Evolutionary conservation across 2,329 filamentous ascomycete species (phyloP), one percentile per base, ranked within the genome.

Genomic region (Neobulgaria alba): DNA sequence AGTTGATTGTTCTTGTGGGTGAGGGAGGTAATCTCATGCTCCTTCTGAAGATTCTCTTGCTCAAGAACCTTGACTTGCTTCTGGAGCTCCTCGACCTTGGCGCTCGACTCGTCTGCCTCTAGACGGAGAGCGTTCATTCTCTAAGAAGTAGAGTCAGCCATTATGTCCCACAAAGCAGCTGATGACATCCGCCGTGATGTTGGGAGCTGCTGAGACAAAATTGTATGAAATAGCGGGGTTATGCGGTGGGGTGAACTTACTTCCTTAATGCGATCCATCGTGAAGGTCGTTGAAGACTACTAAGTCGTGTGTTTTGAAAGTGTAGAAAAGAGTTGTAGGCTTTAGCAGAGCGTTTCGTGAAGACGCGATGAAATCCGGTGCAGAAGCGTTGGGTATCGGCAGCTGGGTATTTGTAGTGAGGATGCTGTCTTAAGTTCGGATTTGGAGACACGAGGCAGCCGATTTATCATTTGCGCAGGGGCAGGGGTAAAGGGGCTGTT

Each of bases 1-100:
- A 96, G 82, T 47, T 95, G 74, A 60, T 80, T 79, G 71, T 95
- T 95, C 74, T 90, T 93, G 82, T 96, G 90, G 63, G 83, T 79
- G 59, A 96, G 79, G 39, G 92, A 96, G 54, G 85, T 93, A 67
- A 96, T 94, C 66, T 96, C 90, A 69, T 96, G 89, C 72, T 96
- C 92, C 74, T 96, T 96, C 63, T 83, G 75, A 49, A 95, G 75
- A 66, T 88, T 95, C 72, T 96, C 90, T 67, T 95, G 84, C 71
- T 98, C 89, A 51, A 96, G 77, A 40, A 69, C 66, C 76, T 95
- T 96, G 70, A 95, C 76, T 70, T 86, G 89, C 58, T 67, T 54
- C 70, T 92, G 80, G 54, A 94, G 78, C 69, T 96, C 90, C 63
- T 95, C 86, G 51, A 82, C 82, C 71, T 90, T 84, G 63, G 73